Conservation (phyloP, 2,329 filamentous ascomycete species). For the Xylaria arbuscula region DNA sequence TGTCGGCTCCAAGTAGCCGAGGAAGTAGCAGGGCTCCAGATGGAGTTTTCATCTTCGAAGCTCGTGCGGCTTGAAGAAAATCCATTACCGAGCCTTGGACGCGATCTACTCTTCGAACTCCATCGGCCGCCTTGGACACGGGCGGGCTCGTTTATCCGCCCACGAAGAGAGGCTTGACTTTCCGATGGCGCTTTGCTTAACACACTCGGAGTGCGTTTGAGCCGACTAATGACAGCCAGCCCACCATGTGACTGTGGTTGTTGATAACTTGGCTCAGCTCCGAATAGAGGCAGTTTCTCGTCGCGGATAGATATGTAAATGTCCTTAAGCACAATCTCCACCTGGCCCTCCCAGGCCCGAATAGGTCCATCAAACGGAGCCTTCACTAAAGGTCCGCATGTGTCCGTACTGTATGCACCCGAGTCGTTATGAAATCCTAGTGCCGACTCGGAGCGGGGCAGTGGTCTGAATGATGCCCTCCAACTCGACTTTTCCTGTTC, state of each 20-base stretch:
- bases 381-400: constrained; percentile 81
- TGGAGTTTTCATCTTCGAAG: constrained; percentile 87
- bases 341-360: constrained; percentile 86
- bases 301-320: constrained; percentile 92
- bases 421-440: constrained; percentile 54
- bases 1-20: constrained; percentile 98
- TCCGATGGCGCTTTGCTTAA: constrained; percentile 95
- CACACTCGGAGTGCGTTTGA: constrained; percentile 89
- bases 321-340: constrained; percentile 90
- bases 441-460: constrained; percentile 58
- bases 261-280: constrained; percentile 65
- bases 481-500: constrained; percentile 47
- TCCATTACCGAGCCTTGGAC: constrained; percentile 81
- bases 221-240: constrained; percentile 78
- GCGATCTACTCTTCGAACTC: constrained; percentile 86
- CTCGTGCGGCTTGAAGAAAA: constrained; percentile 93
- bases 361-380: constrained; percentile 78
- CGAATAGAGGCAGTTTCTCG: constrained; percentile 86
- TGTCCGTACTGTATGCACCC: constrained; percentile 55
- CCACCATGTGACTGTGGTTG: constrained; percentile 64
- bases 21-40: constrained; percentile 86
- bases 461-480: constrained; percentile 62
- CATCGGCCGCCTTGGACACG: constrained; percentile 73
- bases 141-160: constrained; percentile 71
- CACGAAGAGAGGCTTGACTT: constrained; percentile 73